These are phyloP conservation scores for Hypoxylon lienhwacheense DNA, from an alignment of 495 filamentous ascomycete genomes.

Conservation along the genomic window DNA sequence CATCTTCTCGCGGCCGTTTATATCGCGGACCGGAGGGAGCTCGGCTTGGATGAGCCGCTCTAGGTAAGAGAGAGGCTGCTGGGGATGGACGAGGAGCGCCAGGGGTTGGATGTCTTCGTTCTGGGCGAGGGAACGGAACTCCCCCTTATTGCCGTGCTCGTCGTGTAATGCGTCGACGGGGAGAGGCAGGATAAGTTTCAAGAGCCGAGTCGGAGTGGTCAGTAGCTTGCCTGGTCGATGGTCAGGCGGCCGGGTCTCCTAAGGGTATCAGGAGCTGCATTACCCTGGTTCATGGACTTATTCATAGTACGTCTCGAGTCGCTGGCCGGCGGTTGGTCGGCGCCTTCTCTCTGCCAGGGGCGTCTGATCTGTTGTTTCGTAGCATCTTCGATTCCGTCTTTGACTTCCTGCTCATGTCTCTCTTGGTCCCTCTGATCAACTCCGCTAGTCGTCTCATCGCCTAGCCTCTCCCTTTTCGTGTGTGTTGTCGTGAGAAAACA, in stretches of 20 bases:
- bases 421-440: constrained; percentile 44
- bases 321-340: constrained; percentile 58
- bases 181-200: constrained; percentile 87
- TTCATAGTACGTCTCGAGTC: constrained; percentile 37
- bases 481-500: constrained; percentile 12
- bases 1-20: constrained; percentile 63
- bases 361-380: constrained; percentile 41
- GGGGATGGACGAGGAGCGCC: constrained; percentile 85
- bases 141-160: constrained; percentile 49
- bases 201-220: constrained; percentile 83
- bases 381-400: constrained; percentile 37
- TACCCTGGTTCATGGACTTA: constrained; percentile 68
- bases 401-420: constrained; percentile 44
- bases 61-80: constrained; percentile 90
- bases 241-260: neutral
- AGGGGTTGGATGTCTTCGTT: constrained; percentile 75
- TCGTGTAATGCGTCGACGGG: constrained; percentile 59
- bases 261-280: neutral
- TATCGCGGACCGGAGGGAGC: constrained; percentile 66
- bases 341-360: constrained; percentile 73
- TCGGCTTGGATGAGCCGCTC: constrained; percentile 90
- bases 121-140: constrained; percentile 43
- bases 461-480: constrained; percentile 6
- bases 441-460: constrained; percentile 40
- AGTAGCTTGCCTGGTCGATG: constrained; percentile 72